These are phyloP conservation scores for Phallus indusiatus DNA, from an alignment of 768 basidiomycete species.

Conservation along the genomic window DNA sequence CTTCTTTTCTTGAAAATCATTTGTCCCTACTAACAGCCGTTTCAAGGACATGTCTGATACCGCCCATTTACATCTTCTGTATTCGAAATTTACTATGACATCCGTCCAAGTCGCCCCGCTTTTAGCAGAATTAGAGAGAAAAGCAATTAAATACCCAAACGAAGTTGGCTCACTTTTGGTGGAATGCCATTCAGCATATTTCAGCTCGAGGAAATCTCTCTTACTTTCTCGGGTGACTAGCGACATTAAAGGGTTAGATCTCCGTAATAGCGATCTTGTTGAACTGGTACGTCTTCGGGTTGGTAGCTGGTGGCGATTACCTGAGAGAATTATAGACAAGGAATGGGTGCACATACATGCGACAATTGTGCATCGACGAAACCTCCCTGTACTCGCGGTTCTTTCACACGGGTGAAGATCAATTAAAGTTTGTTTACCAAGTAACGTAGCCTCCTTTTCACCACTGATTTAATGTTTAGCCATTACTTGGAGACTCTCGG, in stretches of 20 bases:
- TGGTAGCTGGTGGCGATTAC: neutral
- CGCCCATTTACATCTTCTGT: slow-evolving; percentile 77
- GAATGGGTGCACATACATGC: slow-evolving; percentile 86
- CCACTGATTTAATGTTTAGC: slow-evolving; percentile 31
- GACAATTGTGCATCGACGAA: slow-evolving; percentile 85
- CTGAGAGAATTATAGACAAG: slow-evolving; percentile 50
- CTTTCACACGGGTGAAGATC: slow-evolving; percentile 78
- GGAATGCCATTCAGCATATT: slow-evolving; percentile 86
- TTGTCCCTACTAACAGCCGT: neutral
- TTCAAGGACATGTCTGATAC: slow-evolving; percentile 66
- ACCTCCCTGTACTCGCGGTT: slow-evolving; percentile 78
- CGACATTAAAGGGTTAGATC: slow-evolving; percentile 79
- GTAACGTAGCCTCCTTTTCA: neutral
- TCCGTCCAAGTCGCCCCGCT: slow-evolving; percentile 67
- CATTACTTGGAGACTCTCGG: slow-evolving; percentile 86
- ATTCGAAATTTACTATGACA: slow-evolving; percentile 76
- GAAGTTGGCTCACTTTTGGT: slow-evolving; percentile 70
- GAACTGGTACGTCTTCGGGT: slow-evolving; percentile 50
- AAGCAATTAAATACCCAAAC: slow-evolving; percentile 68
- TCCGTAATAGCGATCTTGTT: slow-evolving; percentile 71
- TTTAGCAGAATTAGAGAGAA: slow-evolving; percentile 75
- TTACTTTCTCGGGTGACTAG: slow-evolving; percentile 65
- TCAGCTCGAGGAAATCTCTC: slow-evolving; percentile 60
- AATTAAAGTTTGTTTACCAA: slow-evolving; percentile 47
- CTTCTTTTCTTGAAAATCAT: neutral